A percentile compares a stretch with the other conserved stretches of the same genome.
These are phyloP conservation scores for Filobasidium wieringae DNA, from an alignment of 768 basidiomycete species.

Conservation along the genomic window DNA sequence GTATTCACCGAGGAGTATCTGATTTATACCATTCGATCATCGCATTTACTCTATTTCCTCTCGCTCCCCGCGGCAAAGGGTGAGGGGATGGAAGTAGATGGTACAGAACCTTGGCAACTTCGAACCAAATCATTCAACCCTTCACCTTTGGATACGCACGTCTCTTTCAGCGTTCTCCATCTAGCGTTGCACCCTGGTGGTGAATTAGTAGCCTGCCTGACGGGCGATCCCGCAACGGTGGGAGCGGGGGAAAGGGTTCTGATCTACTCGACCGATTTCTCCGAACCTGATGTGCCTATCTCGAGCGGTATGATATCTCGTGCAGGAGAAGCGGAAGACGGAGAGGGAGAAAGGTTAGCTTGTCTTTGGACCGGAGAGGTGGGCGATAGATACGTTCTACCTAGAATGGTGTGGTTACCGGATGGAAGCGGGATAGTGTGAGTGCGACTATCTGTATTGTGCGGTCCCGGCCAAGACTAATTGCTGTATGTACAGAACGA, in stretches of 20 bases:
- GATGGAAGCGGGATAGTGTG: slow-evolving; percentile 34
- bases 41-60: slow-evolving; percentile 24
- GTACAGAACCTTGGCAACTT: slow-evolving; percentile 5
- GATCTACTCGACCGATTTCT: slow-evolving; percentile 28
- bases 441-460: slow-evolving; percentile 8
- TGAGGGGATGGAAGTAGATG: background rate
- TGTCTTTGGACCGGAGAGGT: slow-evolving; percentile 31
- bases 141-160: slow-evolving; percentile 33
- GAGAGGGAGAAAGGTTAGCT: slow-evolving; percentile 19
- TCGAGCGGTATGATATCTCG: background rate
- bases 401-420: slow-evolving; percentile 35
- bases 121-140: slow-evolving; percentile 34
- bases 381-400: slow-evolving; percentile 33
- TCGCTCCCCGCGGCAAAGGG: slow-evolving; percentile 5
- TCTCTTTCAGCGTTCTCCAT: slow-evolving; percentile 34
- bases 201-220: slow-evolving; percentile 32
- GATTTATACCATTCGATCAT: slow-evolving; percentile 26
- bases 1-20: slow-evolving; percentile 28
- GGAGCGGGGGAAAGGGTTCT: slow-evolving; percentile 31
- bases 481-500: slow-evolving; percentile 21
- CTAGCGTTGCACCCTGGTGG: slow-evolving; percentile 32
- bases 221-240: slow-evolving; percentile 33
- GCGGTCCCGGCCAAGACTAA: background rate
- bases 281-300: slow-evolving; percentile 5
- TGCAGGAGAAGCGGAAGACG: background rate